Base-by-base conservation (phyloP, 78 protist genomes). In the Chrysochromulina tobinii region DNA sequence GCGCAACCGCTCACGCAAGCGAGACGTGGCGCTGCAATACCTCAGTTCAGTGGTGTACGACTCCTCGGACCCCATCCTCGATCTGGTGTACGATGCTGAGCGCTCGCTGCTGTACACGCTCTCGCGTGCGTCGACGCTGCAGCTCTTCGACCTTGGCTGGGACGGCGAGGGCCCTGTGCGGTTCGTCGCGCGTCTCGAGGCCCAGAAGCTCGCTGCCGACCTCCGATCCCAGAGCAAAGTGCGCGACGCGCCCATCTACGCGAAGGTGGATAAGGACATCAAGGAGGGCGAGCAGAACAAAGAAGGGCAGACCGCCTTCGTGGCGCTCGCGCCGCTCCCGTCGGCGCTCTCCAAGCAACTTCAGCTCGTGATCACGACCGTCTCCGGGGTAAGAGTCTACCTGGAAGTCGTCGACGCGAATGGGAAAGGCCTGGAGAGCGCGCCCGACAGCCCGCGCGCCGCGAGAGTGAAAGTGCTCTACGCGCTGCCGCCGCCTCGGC, bases 81-180 rank as follows among this genome's bases (percentile, higher is more conserved):
- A 88, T 17, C 5, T 90, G 17, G 50, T 8, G 55, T 0, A 51
- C 75, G 93, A 90, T 75, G 48, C 12, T 7, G 51, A 66, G 58
- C 50, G 93, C 48, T 20, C 6, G 77, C 1, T 90, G 50, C 69
- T 90, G 12, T 81, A 18, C 85, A 88, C 92, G 1, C 87, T 89
- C 87, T 90, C 92, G 21, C 88, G 1, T 55, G 55, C 75, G 53
- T 1, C 23, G 14, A 7, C 8, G 48, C 48, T 67, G 17, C 73
- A 67, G 73, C 87, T 55, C 11, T 89, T 15, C 8, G 51, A 57
- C 21, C 25, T 90, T 14, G 90, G 90, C 66, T 25, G 12, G 23
- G 15, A 1, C 14, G 89, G 93, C 75, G 57, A 90, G 21, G 25
- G 21, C 38, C 38, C 38, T 38, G 38, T 38, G 38, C 38, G 38